Base-by-base conservation (phyloP, 2,329 filamentous ascomycete genomes). In the Aspergillus ochraceus region DNA sequence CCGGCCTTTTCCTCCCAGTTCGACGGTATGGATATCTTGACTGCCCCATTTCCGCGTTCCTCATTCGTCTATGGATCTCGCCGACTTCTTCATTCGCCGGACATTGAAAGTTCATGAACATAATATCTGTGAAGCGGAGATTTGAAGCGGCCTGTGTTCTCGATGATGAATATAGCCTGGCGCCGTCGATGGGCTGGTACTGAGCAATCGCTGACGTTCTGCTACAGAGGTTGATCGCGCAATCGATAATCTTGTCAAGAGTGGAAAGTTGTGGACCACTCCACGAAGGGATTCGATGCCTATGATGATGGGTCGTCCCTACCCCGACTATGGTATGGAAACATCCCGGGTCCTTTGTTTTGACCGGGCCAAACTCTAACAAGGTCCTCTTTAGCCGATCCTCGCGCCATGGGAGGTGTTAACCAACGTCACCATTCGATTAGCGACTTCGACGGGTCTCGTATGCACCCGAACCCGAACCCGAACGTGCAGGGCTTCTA, bases 211-310 rank as follows among this genome's bases (percentile, higher is more conserved):
- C 69, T 77, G 62, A 76, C 66, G 47, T 58, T 50, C 59, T 54
- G 65, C 45, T 66, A 54, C 73, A 97, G 95, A 99, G 86, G 92
- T 99, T 70, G 95, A 98, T 67, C 90, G 94, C 75, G 94, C 94
- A 68, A 88, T 94, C 72, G 95, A 98, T 73, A 98, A 98, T 77
- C 86, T 99, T 62, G 86, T 94, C 72, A 98, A 98, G 85, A 97
- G 93, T 76, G 93, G 93, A 72, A 98, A 98, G 83, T 88, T 93
- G 80, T 95, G 94, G 79, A 83, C 83, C 71, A 85, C 75, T 60
- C 74, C 76, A 56, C 91, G 95, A 78, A 90, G 93, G 84, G 91
- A 97, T 80, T 96, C 87, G 60, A 84, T 88, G 84, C 85, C 86
- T 67, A 80, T 86, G 76, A 81, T 86, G 79, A 83, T 84, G 75